These are phyloP conservation scores for Colletotrichum sp. DNA, from an alignment of 2,329 filamentous ascomycete genomes.

Conservation along the genomic window DNA sequence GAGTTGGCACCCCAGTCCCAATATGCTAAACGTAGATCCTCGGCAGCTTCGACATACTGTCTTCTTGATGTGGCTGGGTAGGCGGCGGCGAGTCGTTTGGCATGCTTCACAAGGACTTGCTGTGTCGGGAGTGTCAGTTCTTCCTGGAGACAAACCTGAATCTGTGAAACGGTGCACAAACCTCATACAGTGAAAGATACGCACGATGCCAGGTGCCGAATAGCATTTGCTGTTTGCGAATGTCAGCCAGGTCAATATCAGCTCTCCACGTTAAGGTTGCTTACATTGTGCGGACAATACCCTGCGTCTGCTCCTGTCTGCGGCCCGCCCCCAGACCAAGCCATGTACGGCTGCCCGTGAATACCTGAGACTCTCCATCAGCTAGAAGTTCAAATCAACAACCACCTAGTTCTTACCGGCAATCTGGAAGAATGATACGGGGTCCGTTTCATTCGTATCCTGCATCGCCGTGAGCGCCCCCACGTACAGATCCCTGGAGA, in stretches of 20 bases:
- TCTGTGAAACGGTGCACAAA: constrained; percentile 30
- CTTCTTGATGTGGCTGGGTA: constrained; percentile 4
- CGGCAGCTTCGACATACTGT: constrained; percentile 49
- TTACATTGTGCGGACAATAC: constrained; percentile 23
- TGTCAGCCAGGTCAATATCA: constrained; percentile 36
- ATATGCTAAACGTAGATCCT: constrained; percentile 52
- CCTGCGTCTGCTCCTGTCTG: constrained; percentile 13
- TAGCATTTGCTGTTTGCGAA: constrained; percentile 38
- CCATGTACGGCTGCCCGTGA: constrained; percentile 63
- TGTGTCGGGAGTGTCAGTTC: background rate
- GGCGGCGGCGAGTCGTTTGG: constrained; percentile 25
- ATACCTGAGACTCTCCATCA: constrained; percentile 48
- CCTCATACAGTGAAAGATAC: constrained; percentile 24
- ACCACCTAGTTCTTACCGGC: constrained; percentile 48
- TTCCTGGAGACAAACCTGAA: background rate
- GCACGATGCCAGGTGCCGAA: constrained; percentile 28
- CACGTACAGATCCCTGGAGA: constrained; percentile 56
- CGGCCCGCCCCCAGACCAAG: constrained; percentile 45
- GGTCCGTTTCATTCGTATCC: constrained; percentile 48
- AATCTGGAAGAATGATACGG: constrained; percentile 66
- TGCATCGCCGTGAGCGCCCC: constrained; percentile 63
- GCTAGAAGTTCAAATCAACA: too few species aligned
- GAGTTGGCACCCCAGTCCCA: constrained; percentile 59
- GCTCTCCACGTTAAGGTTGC: background rate
- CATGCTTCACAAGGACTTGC: constrained; percentile 29